Base-by-base conservation (phyloP, 2,329 filamentous ascomycete genomes). In the Drechslera avenae region DNA sequence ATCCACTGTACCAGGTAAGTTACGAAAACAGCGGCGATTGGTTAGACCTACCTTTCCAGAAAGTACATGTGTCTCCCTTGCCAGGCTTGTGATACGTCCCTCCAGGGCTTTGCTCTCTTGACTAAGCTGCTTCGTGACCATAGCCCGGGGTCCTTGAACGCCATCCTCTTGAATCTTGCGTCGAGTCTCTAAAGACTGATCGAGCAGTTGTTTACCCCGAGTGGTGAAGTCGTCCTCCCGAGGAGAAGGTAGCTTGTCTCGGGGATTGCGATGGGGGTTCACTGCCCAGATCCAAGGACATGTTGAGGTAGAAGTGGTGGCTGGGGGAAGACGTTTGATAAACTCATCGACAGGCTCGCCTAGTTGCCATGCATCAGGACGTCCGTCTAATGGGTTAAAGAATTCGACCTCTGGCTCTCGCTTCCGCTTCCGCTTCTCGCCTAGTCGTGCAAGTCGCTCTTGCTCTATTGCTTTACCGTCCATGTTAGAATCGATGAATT, bases 211-310 rank as follows among this genome's bases (percentile, higher is more conserved):
- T 34, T 70, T 71, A 0, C 85, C 87, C 13, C 78, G 79, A 17
- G 79, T 69, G 2, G 78, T 74, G 31, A 90, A 83, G 0, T 77
- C 71, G 0, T 67, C 55, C 1, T 83, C 64, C 32, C 83, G 77
- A 5, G 76, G 77, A 17, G 28, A 41, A 12, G 34, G 36, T 26
- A 43, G 50, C 40, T 58, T 52, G 21, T 57, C 50, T 31, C 52
- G 78, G 75, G 47, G 76, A 21, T 77, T 43, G 17, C 64, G 59
- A 63, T 81, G 81, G 0, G 87, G 87, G 68, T 90, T 90, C 44
- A 80, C 81, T 34, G 89, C 82, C 76, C 82, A 91, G 39, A 96
- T 90, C 88, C 89, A 94, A 0, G 81, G 81, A 2, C 81, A 78
- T 0, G 74, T 60, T 0, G 63, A 63, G 1, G 70, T 73, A 3